Conservation (phyloP, 352 stramenopile genomes). For the Pythium folliculosum region DNA sequence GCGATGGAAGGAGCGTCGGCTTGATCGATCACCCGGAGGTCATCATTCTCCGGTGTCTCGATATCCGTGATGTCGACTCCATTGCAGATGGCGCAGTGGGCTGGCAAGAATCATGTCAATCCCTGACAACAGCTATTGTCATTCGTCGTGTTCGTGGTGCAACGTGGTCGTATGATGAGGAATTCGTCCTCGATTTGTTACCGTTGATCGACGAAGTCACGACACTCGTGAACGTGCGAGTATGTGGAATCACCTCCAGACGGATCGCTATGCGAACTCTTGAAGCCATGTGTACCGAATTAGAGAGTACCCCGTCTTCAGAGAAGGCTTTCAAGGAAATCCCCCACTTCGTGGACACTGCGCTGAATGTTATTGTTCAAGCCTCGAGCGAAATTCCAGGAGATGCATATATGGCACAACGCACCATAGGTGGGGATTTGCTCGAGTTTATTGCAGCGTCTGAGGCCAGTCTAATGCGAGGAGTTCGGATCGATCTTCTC, state of each 20-base stretch:
- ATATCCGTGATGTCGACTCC: constrained; percentile 19
- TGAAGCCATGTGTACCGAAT: constrained; percentile 10
- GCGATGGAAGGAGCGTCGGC: constrained; percentile 11
- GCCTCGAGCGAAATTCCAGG: constrained; percentile 34
- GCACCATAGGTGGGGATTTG: constrained; percentile 25
- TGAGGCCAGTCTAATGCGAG: constrained; percentile 47
- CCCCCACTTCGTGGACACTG: constrained; percentile 27
- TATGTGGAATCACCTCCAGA: constrained; percentile 49
- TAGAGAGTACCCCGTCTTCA: constrained; percentile 28
- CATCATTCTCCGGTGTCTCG: constrained; percentile 20
- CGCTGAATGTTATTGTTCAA: constrained; percentile 35
- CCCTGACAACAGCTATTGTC: constrained; percentile 39
- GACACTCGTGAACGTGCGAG: constrained; percentile 41
- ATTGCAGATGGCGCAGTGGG: not conserved
- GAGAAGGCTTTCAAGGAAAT: constrained; percentile 24
- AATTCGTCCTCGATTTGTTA: constrained; percentile 50
- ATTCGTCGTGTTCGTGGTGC: constrained; percentile 48
- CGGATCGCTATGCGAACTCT: constrained; percentile 34
- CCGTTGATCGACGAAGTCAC: constrained; percentile 50
- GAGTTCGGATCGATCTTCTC: constrained; percentile 37
- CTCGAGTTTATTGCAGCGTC: constrained; percentile 48
- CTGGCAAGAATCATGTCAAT: constrained; percentile 6
- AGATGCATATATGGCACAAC: constrained; percentile 60
- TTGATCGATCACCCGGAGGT: constrained; percentile 24
- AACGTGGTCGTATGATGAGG: constrained; percentile 59